phyloP scores from a whole-genome alignment of 108 stramenopile genomes.

The Bacterosira constricta region DNA sequence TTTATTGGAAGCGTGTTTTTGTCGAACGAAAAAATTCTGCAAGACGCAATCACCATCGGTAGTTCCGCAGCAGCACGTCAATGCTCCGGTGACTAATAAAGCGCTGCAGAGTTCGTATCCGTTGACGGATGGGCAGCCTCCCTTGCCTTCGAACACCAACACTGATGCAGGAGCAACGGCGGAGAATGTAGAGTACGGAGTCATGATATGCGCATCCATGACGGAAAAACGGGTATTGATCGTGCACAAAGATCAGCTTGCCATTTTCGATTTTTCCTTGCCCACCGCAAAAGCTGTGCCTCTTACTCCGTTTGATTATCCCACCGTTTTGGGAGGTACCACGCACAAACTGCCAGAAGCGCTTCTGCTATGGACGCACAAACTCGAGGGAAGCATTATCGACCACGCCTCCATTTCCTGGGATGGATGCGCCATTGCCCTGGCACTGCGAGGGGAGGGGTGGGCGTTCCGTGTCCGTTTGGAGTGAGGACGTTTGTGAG shows the following conservation, averaged over 20 bases:
- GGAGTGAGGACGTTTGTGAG: conserved; percentile 70
- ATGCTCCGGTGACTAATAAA: background rate
- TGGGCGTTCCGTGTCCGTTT: conserved; percentile 53
- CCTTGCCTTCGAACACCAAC: conserved; percentile 3
- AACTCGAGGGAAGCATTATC: conserved; percentile 46
- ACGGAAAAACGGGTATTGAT: conserved; percentile 51
- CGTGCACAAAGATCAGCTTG: conserved; percentile 72
- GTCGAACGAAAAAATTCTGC: background rate
- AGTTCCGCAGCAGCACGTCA: background rate
- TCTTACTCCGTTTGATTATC: background rate
- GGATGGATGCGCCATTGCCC: conserved; percentile 73
- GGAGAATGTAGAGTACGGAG: background rate
- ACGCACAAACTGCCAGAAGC: conserved; percentile 38
- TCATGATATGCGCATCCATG: conserved; percentile 33
- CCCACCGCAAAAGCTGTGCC: background rate
- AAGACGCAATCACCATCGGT: background rate
- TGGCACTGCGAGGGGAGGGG: conserved; percentile 58
- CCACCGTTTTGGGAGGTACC: too few species aligned
- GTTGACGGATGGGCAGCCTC: conserved; percentile 9
- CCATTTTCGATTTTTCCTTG: conserved; percentile 58
- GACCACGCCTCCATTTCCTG: conserved; percentile 67
- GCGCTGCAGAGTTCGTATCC: background rate
- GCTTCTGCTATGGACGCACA: conserved; percentile 76
- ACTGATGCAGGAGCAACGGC: background rate
- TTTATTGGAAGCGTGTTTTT: background rate